These are phyloP conservation scores for Mollisiaceae sp. DNA, from an alignment of 2,329 filamentous ascomycete species.

Conservation along the genomic window DNA sequence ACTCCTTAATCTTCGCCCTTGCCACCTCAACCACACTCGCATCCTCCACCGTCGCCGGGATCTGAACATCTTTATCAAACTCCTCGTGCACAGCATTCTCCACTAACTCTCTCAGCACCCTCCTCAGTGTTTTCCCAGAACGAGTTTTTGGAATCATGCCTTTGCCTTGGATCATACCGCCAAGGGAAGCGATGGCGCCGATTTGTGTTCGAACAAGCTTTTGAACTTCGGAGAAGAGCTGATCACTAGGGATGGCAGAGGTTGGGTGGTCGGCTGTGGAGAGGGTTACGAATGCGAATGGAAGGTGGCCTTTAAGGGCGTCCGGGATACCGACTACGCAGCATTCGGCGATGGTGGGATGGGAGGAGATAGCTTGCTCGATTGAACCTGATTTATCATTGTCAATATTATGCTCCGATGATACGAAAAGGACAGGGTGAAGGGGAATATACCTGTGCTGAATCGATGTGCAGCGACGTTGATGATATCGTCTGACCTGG, in stretches of 20 bases:
- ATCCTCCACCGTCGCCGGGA: conserved; percentile 89
- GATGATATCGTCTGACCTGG: conserved; percentile 80
- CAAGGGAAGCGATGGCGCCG: conserved; percentile 83
- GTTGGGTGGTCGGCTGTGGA: conserved; percentile 55
- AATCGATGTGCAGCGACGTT: conserved; percentile 95
- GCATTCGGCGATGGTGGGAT: conserved; percentile 79
- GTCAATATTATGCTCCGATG: conserved; percentile 12
- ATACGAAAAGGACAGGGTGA: background rate
- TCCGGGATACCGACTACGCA: conserved; percentile 89
- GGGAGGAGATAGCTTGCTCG: conserved; percentile 86
- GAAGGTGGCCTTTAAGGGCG: conserved; percentile 84
- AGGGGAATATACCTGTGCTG: conserved; percentile 70
- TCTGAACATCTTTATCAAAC: conserved; percentile 71
- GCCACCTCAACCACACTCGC: conserved; percentile 74
- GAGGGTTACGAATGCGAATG: conserved; percentile 85
- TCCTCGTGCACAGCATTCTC: conserved; percentile 81
- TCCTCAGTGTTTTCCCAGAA: conserved; percentile 86
- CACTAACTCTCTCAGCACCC: conserved; percentile 81
- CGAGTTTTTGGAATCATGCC: conserved; percentile 91
- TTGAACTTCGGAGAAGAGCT: conserved; percentile 68
- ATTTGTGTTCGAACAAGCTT: conserved; percentile 77
- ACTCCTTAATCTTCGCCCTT: conserved; percentile 71
- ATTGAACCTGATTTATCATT: conserved; percentile 66
- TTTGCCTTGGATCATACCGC: conserved; percentile 82
- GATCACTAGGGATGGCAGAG: conserved; percentile 54